Evolutionary conservation across 345 rosid genomes (phyloP).

Genomic region (Noccaea bulbosa): DNA sequence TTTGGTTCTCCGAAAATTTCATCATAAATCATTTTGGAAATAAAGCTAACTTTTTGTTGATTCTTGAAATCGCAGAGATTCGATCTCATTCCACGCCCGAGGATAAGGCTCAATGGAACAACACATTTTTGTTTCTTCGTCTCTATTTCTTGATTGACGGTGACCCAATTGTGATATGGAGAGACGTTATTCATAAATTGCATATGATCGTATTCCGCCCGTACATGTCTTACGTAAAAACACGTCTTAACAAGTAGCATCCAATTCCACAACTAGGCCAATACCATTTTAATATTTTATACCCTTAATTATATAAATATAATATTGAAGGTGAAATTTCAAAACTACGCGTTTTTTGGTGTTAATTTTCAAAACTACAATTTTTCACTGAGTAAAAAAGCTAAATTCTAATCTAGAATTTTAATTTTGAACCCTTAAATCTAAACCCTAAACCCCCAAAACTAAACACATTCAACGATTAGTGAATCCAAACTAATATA

Average conservation of each 20-base stretch:
- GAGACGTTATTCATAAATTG: constrained; percentile 29
- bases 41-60: constrained; percentile 25
- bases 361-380: no score
- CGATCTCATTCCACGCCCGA: constrained; percentile 29
- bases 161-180: constrained; percentile 28
- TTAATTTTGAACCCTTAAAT: no score
- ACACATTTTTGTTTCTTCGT: no score
- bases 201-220: not conserved
- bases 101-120: constrained; percentile 27
- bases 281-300: not conserved
- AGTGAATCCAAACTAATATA: no score
- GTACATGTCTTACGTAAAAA: constrained; percentile 23
- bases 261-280: constrained; percentile 14
- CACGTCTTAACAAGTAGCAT: constrained; percentile 1
- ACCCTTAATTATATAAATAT: not conserved
- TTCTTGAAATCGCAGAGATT: constrained; percentile 31
- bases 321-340: no score
- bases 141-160: not conserved
- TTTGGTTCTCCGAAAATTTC: constrained; percentile 16
- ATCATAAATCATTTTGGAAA: constrained; percentile 16
- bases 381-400: no score
- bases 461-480: no score
- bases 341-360: no score
- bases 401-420: no score
- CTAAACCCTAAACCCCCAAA: no score